Percentiles rank a stretch among this genome's conserved stretches.
These are phyloP conservation scores for Pseudocercospora macadamiae DNA, from an alignment of 2,329 filamentous ascomycete species.

Conservation along the genomic window DNA sequence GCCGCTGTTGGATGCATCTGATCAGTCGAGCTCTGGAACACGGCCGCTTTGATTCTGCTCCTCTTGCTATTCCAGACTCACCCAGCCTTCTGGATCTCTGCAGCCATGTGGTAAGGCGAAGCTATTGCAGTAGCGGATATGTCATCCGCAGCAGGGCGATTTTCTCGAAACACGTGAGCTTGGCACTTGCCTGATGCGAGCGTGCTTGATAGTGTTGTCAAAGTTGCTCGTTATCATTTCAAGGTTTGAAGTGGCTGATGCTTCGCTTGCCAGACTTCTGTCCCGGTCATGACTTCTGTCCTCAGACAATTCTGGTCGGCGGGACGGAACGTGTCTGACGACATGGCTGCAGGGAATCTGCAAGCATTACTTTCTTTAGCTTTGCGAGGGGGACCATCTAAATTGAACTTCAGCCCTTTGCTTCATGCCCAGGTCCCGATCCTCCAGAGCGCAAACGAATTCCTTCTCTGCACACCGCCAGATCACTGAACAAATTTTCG, in stretches of 20 bases:
- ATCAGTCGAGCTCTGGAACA: background rate
- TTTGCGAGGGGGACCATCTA: background rate
- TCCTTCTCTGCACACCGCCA: no score
- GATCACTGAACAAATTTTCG: background rate
- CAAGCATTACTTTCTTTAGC: background rate
- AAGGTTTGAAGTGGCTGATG: background rate
- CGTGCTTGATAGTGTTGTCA: background rate
- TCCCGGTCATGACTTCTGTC: background rate
- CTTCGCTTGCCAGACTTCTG: background rate
- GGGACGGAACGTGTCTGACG: background rate
- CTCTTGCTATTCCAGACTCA: constrained; percentile 12
- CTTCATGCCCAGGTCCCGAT: no score
- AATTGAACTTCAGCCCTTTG: background rate
- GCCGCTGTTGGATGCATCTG: constrained; percentile 6
- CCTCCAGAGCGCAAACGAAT: no score
- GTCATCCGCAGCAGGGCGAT: constrained; percentile 1
- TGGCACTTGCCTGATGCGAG: background rate
- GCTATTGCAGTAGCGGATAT: background rate
- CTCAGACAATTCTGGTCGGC: background rate
- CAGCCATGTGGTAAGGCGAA: constrained; percentile 5
- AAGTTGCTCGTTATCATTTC: background rate
- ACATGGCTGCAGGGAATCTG: background rate
- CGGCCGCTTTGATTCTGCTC: background rate
- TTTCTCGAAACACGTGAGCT: background rate
- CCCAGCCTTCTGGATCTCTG: constrained; percentile 16